Conservation (phyloP, 202 grass and related monocot species). For the Panicum virgatum region DNA sequence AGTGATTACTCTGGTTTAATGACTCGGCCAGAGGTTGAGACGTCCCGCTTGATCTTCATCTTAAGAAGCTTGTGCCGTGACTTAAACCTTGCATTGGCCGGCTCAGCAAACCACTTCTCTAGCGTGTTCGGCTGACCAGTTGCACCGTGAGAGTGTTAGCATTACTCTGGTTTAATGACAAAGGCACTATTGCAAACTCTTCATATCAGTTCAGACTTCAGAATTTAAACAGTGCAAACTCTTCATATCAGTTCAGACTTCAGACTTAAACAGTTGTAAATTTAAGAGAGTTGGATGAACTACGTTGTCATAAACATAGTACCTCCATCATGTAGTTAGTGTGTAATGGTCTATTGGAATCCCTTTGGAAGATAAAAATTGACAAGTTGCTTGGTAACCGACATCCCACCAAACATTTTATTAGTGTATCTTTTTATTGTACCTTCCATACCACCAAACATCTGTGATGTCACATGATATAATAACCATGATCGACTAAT, state of each 20-base stretch:
- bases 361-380: constrained; percentile 43
- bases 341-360: constrained; percentile 42
- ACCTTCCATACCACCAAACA: constrained; percentile 40
- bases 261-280: not conserved
- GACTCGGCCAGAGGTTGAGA: too few relatives aligned
- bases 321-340: constrained; percentile 42
- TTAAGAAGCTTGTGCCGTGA: too few relatives aligned
- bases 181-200: constrained; percentile 16
- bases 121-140: too few relatives aligned
- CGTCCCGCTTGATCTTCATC: too few relatives aligned
- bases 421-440: constrained; percentile 42
- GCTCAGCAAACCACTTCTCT: too few relatives aligned
- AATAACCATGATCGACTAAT: constrained; percentile 22
- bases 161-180: constrained; percentile 21
- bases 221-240: too few relatives aligned
- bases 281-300: constrained; percentile 10
- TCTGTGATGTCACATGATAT: constrained; percentile 28
- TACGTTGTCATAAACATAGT: constrained; percentile 18
- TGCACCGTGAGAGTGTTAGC: too few relatives aligned
- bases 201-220: constrained; percentile 12
- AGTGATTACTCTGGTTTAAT: not conserved
- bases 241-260: too few relatives aligned
- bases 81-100: too few relatives aligned
- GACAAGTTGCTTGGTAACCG: constrained; percentile 48
- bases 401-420: constrained; percentile 48